Percentiles rank a stretch among this genome's conserved stretches.
Conservation (phyloP, 2,329 filamentous ascomycete genomes). For the Cercospora sp. region DNA sequence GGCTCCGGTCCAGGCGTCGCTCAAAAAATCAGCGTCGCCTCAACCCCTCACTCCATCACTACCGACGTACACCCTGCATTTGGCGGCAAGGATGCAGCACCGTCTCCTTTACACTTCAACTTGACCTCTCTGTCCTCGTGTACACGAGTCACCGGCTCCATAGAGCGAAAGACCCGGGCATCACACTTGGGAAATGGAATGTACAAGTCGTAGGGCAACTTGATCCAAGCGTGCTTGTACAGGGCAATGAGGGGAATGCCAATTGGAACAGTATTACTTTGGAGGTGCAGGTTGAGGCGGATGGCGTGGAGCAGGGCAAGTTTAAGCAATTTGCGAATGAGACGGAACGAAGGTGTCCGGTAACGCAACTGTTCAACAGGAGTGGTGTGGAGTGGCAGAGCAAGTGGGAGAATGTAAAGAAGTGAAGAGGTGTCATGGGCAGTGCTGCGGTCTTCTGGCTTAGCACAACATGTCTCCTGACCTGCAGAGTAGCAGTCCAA, state of each 20-base stretch:
- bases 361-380: constrained; percentile 16
- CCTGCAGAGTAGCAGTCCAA: background rate
- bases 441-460: background rate
- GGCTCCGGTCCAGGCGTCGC: background rate
- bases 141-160: constrained; percentile 21
- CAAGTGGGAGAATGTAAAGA: constrained; percentile 6
- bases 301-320: constrained; percentile 6
- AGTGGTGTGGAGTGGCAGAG: constrained; percentile 17
- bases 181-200: constrained; percentile 17
- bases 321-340: constrained; percentile 21
- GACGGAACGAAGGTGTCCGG: constrained; percentile 21
- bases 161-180: constrained; percentile 21
- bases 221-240: constrained; percentile 16
- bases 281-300: constrained; percentile 9
- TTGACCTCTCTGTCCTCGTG: constrained; percentile 2
- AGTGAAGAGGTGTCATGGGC: background rate
- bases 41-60: background rate
- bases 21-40: background rate
- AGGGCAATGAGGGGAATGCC: constrained; percentile 16
- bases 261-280: constrained; percentile 19
- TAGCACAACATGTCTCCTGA: background rate
- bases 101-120: background rate
- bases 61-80: background rate
- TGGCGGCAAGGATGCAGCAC: background rate
- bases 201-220: constrained; percentile 16